Conservation (phyloP, 257 asterid species). For the Perilla frutescens region DNA sequence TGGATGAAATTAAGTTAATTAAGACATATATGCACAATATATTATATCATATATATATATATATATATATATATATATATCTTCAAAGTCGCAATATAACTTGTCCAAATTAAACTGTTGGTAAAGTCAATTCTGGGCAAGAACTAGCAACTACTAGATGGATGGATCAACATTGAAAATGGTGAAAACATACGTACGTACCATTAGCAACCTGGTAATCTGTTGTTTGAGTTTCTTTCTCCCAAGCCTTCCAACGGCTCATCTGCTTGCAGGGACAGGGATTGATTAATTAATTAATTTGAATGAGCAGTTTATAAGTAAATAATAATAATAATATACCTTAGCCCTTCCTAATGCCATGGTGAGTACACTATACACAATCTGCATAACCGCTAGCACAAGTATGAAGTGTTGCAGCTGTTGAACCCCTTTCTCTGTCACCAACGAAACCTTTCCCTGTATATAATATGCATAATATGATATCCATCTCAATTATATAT, state of each 20-base stretch:
- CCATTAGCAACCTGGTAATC: constrained; percentile 61
- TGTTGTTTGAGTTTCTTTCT: constrained; percentile 58
- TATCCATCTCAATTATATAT: too few species aligned
- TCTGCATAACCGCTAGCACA: constrained; percentile 65
- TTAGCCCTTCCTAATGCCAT: constrained; percentile 66
- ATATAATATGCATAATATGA: not conserved
- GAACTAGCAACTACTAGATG: not conserved
- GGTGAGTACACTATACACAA: constrained; percentile 57
- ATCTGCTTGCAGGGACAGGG: constrained; percentile 46
- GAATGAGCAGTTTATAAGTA: too few species aligned
- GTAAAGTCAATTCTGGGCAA: not conserved
- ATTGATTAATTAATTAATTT: too few species aligned
- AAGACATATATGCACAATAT: too few species aligned
- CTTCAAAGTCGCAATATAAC: not conserved
- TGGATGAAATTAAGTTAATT: too few species aligned
- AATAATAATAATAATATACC: constrained; percentile 32
- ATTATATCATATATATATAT: not conserved
- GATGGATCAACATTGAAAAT: too few species aligned
- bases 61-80: too few species aligned
- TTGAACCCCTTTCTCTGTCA: constrained; percentile 50
- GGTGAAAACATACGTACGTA: constrained; percentile 17
- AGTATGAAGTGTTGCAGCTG: constrained; percentile 58
- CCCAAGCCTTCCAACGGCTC: constrained; percentile 70
- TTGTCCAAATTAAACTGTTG: not conserved
- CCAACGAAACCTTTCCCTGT: constrained; percentile 57